Evolutionary conservation across 768 basidiomycete species (phyloP), one percentile per base, ranked within the genome.

Genomic region (Suillus weaverae): DNA sequence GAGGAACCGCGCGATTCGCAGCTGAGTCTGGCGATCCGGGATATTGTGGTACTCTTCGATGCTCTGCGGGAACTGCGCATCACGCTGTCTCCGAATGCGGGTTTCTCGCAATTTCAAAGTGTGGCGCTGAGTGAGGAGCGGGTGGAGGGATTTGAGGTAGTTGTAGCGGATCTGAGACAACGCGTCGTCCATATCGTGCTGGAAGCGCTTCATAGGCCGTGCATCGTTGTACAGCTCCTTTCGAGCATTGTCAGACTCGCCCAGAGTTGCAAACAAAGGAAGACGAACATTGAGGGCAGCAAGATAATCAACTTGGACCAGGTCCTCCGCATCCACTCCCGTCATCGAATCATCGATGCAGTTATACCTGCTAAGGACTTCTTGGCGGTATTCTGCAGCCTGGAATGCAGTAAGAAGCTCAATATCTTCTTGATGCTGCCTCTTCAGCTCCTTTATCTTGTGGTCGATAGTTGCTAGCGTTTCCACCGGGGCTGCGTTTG

Each of bases 1-100:
- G 36, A 89, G 73, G 68, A 85, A 87, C 56, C 77, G 76, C 26
- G 85, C 86, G 10, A 81, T 77, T 2, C 86, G 81, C n/a, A 83
- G 70, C 73, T 84, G 80, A 0, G 78, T 71, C 32, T 86, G 84
- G 22, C 79, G 79, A 8, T 72, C 75, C 2, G 66, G 64, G 60
- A 79, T 76, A 4, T 67, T 61, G 13, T 71, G 64, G 65, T 74
- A 81, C 39, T 76, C 75, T 3, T 62, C 65, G 38, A 70, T 55
- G 33, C 64, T 72, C 46, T 62, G 65, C 2, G 80, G 80, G 50
- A 81, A 81, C 59, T 69, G 71, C 5, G 74, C 70, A 61, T 79
- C 77, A n/a, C 73, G 76, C 20, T 51, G 64, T 51, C 69, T 70
- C 18, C 71, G 74, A 26, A 64, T 64, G 0, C 39, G 16, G 39